Evolutionary conservation across 2,329 filamentous ascomycete species (phyloP), one percentile per base, ranked within the genome.

Genomic region (Lithohypha guttulata): DNA sequence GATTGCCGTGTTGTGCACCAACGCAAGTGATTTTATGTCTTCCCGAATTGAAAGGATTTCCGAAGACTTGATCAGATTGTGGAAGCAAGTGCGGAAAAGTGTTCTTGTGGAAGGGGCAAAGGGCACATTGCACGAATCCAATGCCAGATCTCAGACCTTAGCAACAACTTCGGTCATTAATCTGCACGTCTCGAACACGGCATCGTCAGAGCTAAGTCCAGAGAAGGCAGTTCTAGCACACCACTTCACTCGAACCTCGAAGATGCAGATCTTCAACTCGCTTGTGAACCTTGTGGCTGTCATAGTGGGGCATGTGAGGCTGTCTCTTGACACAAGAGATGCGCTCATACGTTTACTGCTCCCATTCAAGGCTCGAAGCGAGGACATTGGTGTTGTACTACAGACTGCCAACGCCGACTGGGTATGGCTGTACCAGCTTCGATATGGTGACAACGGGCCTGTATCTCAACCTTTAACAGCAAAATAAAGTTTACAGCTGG

Each of bases 11-110:
- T 69, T 95, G 41, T 93, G 84, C 54, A 63, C 66, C 41, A 66
- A 74, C 32, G 84, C 84, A 0, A 84, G 86, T 0, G 78, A 85
- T 44, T 98, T 98, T 55, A 75, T 96, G 61, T 68, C 71, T 22
- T 77, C 75, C 0, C 70, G 91, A 5, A 74, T 95, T 45, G 76
- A 81, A 55, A 75, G 73, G 3, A 78, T 85, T 42, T 95, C 63
- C 42, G 52, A 61, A 1, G 58, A 60, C 34, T 60, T 64, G 57
- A 56, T 61, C 26, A 56, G 55, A 6, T 48, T 68, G 2, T 68
- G 66, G 52, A 52, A 46, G n/a, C 21, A 39, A 19, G 20, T 31
- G 7, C 4, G 53, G 53, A 2, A 55, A 48, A 13, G 64, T 61
- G 62, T 48, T 25, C 23, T 8, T 8, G n/a, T 25, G n/a, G n/a